A percentile compares a stretch with the other conserved stretches of the same genome.
Evolutionary conservation across 148 eudicot genomes (phyloP).

Genomic region (Salicornia ramosissima): DNA sequence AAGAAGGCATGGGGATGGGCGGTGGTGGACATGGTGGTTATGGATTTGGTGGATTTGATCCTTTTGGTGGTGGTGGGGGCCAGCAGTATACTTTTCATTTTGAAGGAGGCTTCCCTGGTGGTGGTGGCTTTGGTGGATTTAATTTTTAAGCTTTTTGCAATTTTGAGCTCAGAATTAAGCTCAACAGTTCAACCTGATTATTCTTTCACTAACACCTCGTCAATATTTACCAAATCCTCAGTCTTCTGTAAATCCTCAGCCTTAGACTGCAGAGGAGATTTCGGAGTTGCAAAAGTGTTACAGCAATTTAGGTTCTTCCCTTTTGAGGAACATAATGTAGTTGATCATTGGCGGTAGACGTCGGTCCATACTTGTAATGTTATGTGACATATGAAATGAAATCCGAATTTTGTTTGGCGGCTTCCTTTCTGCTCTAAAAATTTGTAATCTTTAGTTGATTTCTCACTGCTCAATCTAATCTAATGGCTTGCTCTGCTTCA

Average conservation of each 20-base stretch:
- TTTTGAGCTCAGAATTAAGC: not conserved
- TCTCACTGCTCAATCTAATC: not conserved
- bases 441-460: not conserved
- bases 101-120: constrained; percentile 91
- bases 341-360: not conserved
- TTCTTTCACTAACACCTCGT: constrained; percentile 2
- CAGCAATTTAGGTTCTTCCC: not conserved
- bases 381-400: not conserved
- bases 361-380: constrained; percentile 12
- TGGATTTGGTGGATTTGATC: constrained; percentile 89
- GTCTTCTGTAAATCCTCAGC: not conserved
- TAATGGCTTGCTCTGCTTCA: not conserved
- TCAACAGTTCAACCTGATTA: constrained; percentile 11
- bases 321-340: not conserved
- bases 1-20: constrained; percentile 74
- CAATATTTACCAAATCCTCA: not conserved
- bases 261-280: not conserved
- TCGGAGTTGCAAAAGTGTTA: not conserved
- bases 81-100: constrained; percentile 91
- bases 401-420: not conserved
- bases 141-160: constrained; percentile 37
- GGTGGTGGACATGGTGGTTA: constrained; percentile 50
- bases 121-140: constrained; percentile 69
- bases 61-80: constrained; percentile 77
- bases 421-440: not conserved